phyloP scores from a whole-genome alignment of 225 moss, liverwort and hornwort species.

The Pleurozium schreberi region DNA sequence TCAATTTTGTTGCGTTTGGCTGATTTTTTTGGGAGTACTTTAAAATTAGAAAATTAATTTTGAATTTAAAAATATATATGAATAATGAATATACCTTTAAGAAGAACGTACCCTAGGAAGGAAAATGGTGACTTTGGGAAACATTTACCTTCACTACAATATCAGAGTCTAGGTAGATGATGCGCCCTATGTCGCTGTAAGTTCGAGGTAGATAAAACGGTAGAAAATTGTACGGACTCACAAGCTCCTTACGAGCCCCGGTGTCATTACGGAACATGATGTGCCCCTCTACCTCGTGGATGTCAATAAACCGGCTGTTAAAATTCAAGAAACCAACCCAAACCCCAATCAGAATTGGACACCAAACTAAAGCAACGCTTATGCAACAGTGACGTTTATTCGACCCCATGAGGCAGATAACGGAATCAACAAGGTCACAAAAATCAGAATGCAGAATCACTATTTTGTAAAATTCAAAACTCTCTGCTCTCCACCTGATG shows the following conservation, averaged over 20 bases:
- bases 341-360: neutral
- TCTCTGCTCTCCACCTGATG: neutral
- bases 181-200: conserved; percentile 52
- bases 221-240: conserved; percentile 75
- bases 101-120: too few relatives aligned
- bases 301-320: conserved; percentile 40
- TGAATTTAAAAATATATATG: too few relatives aligned
- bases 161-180: conserved; percentile 90
- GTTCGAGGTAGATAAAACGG: conserved; percentile 67
- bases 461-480: neutral
- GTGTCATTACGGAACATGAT: conserved; percentile 64
- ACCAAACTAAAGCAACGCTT: neutral
- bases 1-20: too few relatives aligned
- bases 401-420: neutral
- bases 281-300: conserved; percentile 49
- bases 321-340: neutral
- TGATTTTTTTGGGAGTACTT: too few relatives aligned
- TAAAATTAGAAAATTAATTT: too few relatives aligned
- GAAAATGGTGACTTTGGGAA: neutral
- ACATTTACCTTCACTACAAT: conserved; percentile 77
- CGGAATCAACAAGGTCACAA: neutral
- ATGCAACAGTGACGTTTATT: neutral
- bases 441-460: neutral
- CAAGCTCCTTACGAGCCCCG: conserved; percentile 67
- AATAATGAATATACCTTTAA: too few relatives aligned